Conservation (phyloP, 192 early-diverging fungal species). For the Backusella morwellensis region DNA sequence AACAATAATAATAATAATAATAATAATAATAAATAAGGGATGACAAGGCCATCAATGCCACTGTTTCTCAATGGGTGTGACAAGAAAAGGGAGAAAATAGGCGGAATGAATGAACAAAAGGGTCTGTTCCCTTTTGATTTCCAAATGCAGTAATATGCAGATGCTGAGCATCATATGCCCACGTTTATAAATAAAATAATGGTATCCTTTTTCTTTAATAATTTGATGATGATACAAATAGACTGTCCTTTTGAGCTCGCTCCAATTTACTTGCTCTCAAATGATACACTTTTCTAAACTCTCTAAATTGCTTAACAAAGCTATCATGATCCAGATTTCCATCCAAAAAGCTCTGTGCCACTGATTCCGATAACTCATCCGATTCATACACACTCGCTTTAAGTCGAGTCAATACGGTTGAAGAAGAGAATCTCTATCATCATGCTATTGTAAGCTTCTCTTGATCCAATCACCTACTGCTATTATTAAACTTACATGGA, state of each 20-base stretch:
- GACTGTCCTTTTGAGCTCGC: conserved; percentile 34
- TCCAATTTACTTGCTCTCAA: conserved; percentile 50
- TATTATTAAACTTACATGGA: not conserved
- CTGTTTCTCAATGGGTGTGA: not conserved
- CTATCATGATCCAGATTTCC: conserved; percentile 48
- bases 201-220: conserved; percentile 6
- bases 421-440: conserved; percentile 42
- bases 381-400: conserved; percentile 46
- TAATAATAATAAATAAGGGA: too few species aligned
- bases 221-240: conserved; percentile 22
- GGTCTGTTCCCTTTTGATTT: not conserved
- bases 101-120: not conserved
- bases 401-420: conserved; percentile 44
- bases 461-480: not conserved
- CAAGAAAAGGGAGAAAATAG: not conserved
- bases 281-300: conserved; percentile 55
- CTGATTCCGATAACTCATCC: conserved; percentile 52
- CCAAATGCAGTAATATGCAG: not conserved
- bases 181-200: not conserved
- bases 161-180: not conserved
- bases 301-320: conserved; percentile 49
- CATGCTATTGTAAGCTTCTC: not conserved
- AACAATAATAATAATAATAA: not conserved
- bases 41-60: too few species aligned
- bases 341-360: conserved; percentile 52